Evolutionary conservation across 345 rosid genomes (phyloP).

Genomic region (Eucalyptus dawsonii): DNA sequence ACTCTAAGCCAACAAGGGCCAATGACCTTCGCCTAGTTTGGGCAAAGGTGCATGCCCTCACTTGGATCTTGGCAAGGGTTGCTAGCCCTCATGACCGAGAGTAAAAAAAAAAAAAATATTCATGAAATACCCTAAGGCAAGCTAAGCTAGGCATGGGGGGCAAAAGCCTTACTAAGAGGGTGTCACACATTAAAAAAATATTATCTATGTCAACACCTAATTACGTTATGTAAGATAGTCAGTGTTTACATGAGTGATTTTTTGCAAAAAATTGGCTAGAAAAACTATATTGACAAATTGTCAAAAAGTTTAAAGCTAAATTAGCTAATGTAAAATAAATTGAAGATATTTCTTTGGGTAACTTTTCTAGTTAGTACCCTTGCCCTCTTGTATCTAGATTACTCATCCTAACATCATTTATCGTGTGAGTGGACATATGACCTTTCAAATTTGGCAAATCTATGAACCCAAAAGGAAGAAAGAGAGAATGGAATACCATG

Average conservation of each 20-base stretch:
- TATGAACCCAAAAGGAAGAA: not conserved
- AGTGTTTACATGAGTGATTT: accelerated
- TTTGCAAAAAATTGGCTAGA: not conserved
- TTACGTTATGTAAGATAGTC: accelerated
- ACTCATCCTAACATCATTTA: not conserved
- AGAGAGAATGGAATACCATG: not conserved
- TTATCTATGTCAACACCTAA: accelerated
- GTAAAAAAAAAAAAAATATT: too few species aligned
- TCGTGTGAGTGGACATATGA: not conserved
- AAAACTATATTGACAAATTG: not conserved
- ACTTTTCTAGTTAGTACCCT: not conserved
- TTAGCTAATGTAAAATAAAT: not conserved
- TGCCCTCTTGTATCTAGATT: not conserved
- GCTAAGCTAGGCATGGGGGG: not conserved
- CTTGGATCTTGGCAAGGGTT: not conserved
- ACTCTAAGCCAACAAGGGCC: too few species aligned
- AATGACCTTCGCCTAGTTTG: not conserved
- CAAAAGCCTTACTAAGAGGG: not conserved
- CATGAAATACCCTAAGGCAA: too few species aligned
- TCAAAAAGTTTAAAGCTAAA: not conserved
- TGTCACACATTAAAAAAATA: too few species aligned
- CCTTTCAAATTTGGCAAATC: not conserved
- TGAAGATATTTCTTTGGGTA: not conserved
- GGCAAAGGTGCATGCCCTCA: accelerated
- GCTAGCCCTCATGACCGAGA: not conserved